Conservation (phyloP, 305 asterid genomes). For the Plantago coronopus region DNA sequence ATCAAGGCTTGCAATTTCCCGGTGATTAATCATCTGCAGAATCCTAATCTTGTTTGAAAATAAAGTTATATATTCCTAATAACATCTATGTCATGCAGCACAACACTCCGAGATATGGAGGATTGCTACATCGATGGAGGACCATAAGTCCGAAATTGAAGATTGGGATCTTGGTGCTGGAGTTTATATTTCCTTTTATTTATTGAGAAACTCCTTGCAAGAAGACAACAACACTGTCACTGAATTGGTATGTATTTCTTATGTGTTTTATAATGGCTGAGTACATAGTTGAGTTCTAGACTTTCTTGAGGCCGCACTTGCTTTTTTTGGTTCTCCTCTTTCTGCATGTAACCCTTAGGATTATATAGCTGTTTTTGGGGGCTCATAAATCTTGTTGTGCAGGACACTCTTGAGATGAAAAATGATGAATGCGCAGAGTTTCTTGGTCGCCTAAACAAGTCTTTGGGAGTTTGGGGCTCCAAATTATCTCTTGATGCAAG, state of each 20-base stretch:
- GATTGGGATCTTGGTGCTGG: conserved; percentile 97
- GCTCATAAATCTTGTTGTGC: conserved; percentile 32
- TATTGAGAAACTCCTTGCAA: conserved; percentile 56
- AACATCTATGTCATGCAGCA: conserved; percentile 41
- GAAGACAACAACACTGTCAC: conserved; percentile 57
- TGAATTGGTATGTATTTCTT: conserved; percentile 52
- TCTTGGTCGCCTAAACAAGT: conserved; percentile 61
- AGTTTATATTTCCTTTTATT: conserved; percentile 67
- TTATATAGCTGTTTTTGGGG: conserved; percentile 13
- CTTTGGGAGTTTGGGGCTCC: conserved; percentile 68
- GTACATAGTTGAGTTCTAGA: not conserved
- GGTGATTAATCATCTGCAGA: no score
- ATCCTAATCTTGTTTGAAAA: no score
- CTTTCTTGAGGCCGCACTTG: no score
- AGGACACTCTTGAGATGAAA: conserved; percentile 68
- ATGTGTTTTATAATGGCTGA: conserved; percentile 4
- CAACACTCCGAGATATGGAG: conserved; percentile 77
- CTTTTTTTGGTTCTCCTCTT: no score
- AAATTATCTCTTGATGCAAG: conserved; percentile 71
- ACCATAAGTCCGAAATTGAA: conserved; percentile 76
- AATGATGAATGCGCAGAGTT: conserved; percentile 60
- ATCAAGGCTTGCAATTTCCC: no score
- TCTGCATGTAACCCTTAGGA: no score
- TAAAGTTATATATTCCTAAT: not conserved
- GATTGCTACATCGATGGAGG: conserved; percentile 75